Evolutionary conservation across 768 basidiomycete species (phyloP).

Genomic region (Chalciporus chontae): DNA sequence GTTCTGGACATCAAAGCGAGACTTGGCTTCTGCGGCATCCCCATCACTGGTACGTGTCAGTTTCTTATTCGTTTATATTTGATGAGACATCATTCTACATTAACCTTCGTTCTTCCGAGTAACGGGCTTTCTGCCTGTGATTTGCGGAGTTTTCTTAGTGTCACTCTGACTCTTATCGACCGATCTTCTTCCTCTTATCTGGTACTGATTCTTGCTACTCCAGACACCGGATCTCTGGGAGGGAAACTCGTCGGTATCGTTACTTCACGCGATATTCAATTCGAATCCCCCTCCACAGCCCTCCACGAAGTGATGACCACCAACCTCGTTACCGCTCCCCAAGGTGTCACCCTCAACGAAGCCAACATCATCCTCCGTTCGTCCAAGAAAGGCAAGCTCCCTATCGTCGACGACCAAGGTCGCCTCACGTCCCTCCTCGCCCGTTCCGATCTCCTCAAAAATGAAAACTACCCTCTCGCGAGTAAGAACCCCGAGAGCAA

Average conservation of each 20-base stretch:
- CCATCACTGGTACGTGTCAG: slow-evolving; percentile 84
- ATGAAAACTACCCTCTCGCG: slow-evolving; percentile 93
- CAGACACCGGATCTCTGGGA: slow-evolving; percentile 84
- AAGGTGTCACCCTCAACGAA: slow-evolving; percentile 86
- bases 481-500: slow-evolving; percentile 88
- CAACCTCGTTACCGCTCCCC: slow-evolving; percentile 76
- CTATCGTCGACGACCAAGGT: slow-evolving; percentile 67
- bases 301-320: slow-evolving; percentile 89
- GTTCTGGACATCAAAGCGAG: slow-evolving; percentile 90
- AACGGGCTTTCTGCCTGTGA: slow-evolving; percentile 68
- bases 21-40: slow-evolving; percentile 94
- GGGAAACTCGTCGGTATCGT: slow-evolving; percentile 96
- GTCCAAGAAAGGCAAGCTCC: slow-evolving; percentile 97
- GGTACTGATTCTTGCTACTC: slow-evolving; percentile 13
- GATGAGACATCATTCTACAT: slow-evolving; percentile 46
- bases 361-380: slow-evolving; percentile 94
- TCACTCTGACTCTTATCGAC: slow-evolving; percentile 14
- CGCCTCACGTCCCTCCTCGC: slow-evolving; percentile 82
- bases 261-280: slow-evolving; percentile 94
- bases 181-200: slow-evolving; percentile 13
- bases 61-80: slow-evolving; percentile 10
- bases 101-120: slow-evolving; percentile 92
- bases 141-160: slow-evolving; percentile 54
- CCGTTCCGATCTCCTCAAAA: slow-evolving; percentile 95
- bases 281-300: slow-evolving; percentile 62